Percentiles rank a stretch among this genome's conserved stretches.
These are phyloP conservation scores for Neopestalotiopsis clavispora DNA, from an alignment of 2,329 filamentous ascomycete species.

Conservation along the genomic window DNA sequence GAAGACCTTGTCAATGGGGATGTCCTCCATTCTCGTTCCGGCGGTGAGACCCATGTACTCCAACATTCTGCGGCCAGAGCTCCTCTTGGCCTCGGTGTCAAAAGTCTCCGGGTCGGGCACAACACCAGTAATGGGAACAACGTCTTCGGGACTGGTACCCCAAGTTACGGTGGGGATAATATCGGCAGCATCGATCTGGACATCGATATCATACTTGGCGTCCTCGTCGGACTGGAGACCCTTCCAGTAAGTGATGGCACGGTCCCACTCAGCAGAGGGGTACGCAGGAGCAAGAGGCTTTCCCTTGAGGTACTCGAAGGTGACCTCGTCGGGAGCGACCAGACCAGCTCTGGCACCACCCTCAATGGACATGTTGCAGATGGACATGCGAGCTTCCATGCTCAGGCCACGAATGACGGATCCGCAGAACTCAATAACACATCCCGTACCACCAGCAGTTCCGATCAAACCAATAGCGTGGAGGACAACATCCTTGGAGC, in stretches of 20 bases:
- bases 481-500: constrained; percentile 93
- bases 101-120: constrained; percentile 93
- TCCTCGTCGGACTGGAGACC: constrained; percentile 83
- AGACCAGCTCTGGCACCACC: constrained; percentile 93
- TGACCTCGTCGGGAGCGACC: constrained; percentile 93
- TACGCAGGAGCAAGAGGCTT: constrained; percentile 85
- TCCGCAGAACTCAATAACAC: constrained; percentile 96
- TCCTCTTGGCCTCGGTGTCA: constrained; percentile 77
- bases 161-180: constrained; percentile 93
- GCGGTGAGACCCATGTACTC: constrained; percentile 95
- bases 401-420: constrained; percentile 88
- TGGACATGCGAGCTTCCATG: constrained; percentile 98
- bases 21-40: constrained; percentile 90
- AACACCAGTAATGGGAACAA: constrained; percentile 89
- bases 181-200: constrained; percentile 90
- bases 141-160: constrained; percentile 96
- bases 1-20: constrained; percentile 92
- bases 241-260: constrained; percentile 86
- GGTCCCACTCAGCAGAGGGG: constrained; percentile 87
- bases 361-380: constrained; percentile 99
- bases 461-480: constrained; percentile 93
- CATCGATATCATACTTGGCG: constrained; percentile 87
- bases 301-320: constrained; percentile 94
- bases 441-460: constrained; percentile 91
- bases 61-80: constrained; percentile 78